Percentiles rank a stretch among this genome's conserved stretches.
phyloP scores from a whole-genome alignment of 163 green algal genomes.

The Scenedesmus sp. region DNA sequence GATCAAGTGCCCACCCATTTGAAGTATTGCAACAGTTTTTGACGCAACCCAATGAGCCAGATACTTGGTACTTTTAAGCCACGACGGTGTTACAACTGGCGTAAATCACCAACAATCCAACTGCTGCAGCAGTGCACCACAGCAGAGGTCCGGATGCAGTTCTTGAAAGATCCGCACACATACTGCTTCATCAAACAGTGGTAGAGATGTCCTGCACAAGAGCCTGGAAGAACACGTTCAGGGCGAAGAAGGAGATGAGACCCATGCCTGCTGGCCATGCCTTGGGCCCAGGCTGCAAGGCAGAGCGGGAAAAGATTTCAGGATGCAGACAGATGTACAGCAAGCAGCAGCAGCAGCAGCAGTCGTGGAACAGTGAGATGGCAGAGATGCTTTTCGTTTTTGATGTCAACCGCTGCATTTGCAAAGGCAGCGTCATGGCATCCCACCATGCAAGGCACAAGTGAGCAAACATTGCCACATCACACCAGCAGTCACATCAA shows the following conservation, averaged over 20 bases:
- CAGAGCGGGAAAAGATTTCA: neutral
- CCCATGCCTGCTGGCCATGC: conserved; percentile 64
- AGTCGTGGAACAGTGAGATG: neutral
- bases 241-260: conserved; percentile 66
- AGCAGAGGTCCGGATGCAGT: neutral
- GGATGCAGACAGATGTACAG: no score
- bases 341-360: neutral
- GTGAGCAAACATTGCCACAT: neutral
- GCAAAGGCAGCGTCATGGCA: neutral
- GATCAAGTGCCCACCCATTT: no score
- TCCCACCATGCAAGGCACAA: neutral
- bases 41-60: neutral
- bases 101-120: neutral
- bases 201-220: conserved; percentile 43
- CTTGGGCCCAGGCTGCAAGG: conserved; percentile 60
- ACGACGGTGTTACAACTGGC: neutral
- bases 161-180: neutral
- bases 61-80: neutral
- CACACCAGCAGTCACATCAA: no score
- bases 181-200: neutral
- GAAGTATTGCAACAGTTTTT: neutral
- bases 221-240: conserved; percentile 56
- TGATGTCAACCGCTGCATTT: neutral
- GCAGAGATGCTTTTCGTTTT: neutral
- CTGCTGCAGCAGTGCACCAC: neutral